Evolutionary conservation across 164 flowering plant species (phyloP).

Genomic region (Hamamelis virginiana): DNA sequence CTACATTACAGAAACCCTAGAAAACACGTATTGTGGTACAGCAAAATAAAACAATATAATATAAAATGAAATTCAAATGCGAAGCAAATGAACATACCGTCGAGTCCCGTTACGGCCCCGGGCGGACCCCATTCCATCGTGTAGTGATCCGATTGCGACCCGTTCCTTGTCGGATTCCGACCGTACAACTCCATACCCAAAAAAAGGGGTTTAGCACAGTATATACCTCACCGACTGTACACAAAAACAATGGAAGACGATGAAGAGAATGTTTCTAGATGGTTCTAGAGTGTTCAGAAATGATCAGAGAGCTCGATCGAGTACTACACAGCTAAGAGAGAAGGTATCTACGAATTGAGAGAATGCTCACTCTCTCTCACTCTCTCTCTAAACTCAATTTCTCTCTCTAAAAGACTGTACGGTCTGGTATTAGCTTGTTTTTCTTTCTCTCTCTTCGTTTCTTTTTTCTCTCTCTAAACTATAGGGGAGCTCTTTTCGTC

Average conservation of each 20-base stretch:
- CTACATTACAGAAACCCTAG: slow-evolving; percentile 14
- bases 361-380: slow-evolving; percentile 13
- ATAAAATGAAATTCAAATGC: slow-evolving; percentile 6
- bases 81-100: slow-evolving; percentile 42
- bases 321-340: not conserved
- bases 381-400: slow-evolving; percentile 13
- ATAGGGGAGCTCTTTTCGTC: not conserved
- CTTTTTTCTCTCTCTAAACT: not conserved
- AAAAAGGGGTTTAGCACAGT: not conserved
- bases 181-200: slow-evolving; percentile 68
- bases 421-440: slow-evolving; percentile 12
- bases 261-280: not conserved
- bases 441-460: not conserved
- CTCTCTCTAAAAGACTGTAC: slow-evolving; percentile 21
- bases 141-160: slow-evolving; percentile 47
- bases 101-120: slow-evolving; percentile 51
- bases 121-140: slow-evolving; percentile 42
- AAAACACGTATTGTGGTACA: not conserved
- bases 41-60: not conserved
- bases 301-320: slow-evolving; percentile 24
- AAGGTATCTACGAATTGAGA: slow-evolving; percentile 1
- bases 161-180: slow-evolving; percentile 36
- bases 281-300: not conserved
- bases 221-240: slow-evolving; percentile 16
- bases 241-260: slow-evolving; percentile 3